These are phyloP conservation scores for Russula sp. DNA, from an alignment of 768 basidiomycete genomes.

Conservation along the genomic window DNA sequence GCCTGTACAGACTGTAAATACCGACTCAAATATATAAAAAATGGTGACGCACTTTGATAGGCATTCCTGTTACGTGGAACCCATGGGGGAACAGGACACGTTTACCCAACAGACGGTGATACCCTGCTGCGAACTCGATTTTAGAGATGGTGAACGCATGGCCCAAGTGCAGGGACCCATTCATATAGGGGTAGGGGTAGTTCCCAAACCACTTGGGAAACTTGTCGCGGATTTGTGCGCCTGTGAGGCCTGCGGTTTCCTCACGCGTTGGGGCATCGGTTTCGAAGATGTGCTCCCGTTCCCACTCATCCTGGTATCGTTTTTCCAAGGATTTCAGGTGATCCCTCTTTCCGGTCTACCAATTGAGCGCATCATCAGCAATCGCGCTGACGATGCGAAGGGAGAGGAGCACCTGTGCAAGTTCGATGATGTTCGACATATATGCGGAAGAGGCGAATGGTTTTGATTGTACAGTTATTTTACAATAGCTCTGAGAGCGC, in stretches of 20 bases:
- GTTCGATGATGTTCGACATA: slow-evolving; percentile 27
- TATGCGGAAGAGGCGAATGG: background rate
- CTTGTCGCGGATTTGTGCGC: slow-evolving; percentile 58
- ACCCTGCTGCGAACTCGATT: slow-evolving; percentile 94
- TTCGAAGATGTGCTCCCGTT: slow-evolving; percentile 71
- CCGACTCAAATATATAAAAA: background rate
- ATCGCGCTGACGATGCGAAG: background rate
- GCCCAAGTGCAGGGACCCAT: slow-evolving; percentile 92
- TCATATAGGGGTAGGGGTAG: slow-evolving; percentile 98
- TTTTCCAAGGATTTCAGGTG: slow-evolving; percentile 74
- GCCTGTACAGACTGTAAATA: slow-evolving; percentile 44
- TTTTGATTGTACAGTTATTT: slow-evolving; percentile 21
- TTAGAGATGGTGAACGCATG: slow-evolving; percentile 98
- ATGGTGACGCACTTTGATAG: slow-evolving; percentile 78
- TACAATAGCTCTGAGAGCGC: slow-evolving; percentile 21
- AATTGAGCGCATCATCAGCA: background rate
- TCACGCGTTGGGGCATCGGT: slow-evolving; percentile 68
- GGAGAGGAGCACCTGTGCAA: slow-evolving; percentile 26
- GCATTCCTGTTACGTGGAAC: slow-evolving; percentile 97
- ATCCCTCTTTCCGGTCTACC: slow-evolving; percentile 91
- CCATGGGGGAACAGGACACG: slow-evolving; percentile 94
- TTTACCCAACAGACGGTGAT: slow-evolving; percentile 92
- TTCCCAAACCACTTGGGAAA: slow-evolving; percentile 97
- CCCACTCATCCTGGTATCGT: slow-evolving; percentile 81
- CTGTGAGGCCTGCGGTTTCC: slow-evolving; percentile 56